Percentiles rank a stretch among this genome's conserved stretches.
phyloP scores from a whole-genome alignment of 371 early-diverging fungal species.

The Lichtheimia hyalospora region DNA sequence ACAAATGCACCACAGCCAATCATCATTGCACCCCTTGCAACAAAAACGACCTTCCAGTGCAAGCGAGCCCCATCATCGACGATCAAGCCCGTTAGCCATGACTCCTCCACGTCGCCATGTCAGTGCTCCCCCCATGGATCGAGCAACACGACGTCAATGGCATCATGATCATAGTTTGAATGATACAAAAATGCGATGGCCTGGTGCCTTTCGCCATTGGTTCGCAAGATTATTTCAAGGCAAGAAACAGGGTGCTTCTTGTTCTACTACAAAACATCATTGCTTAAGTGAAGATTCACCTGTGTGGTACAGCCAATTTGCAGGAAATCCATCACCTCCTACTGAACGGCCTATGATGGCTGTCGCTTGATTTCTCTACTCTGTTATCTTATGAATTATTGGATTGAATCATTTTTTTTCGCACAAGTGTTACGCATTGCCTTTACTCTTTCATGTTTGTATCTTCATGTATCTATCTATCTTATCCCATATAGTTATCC shows the following conservation, averaged over 20 bases:
- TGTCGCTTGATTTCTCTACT: slow-evolving; percentile 8
- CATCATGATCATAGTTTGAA: no score
- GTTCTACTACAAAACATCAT: no score
- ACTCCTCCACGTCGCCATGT: slow-evolving; percentile 11
- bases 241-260: neutral
- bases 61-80: slow-evolving; percentile 9
- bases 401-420: neutral
- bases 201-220: no score
- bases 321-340: slow-evolving; percentile 22
- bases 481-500: no score
- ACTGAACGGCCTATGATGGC: slow-evolving; percentile 12
- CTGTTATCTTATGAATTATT: neutral
- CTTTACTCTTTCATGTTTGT: neutral
- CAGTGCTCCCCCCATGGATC: slow-evolving; percentile 17
- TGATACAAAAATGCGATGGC: no score
- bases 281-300: slow-evolving; percentile 6
- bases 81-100: slow-evolving; percentile 2
- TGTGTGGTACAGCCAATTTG: slow-evolving; percentile 27
- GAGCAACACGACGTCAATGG: neutral
- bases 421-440: no score
- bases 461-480: neutral
- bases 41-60: neutral
- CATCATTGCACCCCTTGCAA: neutral
- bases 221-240: neutral
- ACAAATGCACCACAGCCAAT: neutral